Conservation (phyloP, 192 early-diverging fungal species). For the Backusella luteola region DNA sequence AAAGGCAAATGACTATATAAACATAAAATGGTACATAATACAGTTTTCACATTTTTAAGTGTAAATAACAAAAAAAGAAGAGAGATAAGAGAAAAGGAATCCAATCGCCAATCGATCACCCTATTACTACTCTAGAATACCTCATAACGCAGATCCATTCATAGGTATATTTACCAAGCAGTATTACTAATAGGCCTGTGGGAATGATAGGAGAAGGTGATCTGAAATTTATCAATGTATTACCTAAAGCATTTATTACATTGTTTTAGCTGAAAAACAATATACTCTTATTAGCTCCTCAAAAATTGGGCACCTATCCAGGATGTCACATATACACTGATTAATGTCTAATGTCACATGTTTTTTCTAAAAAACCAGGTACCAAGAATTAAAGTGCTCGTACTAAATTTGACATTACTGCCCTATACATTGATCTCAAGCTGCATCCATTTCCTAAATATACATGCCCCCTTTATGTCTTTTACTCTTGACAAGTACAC, state of each 20-base stretch:
- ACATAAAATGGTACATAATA: not conserved
- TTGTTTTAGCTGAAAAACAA: not conserved
- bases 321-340: slow-evolving; percentile 1
- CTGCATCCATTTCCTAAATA: slow-evolving; percentile 1
- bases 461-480: not conserved
- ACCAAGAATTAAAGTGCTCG: not conserved
- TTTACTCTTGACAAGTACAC: not conserved
- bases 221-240: not conserved
- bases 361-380: not conserved
- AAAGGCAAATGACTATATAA: not conserved
- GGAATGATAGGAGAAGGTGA: slow-evolving; percentile 3
- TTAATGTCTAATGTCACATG: not conserved
- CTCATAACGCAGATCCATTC: not conserved
- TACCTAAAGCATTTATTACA: not conserved
- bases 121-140: not conserved
- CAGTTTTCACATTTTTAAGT: not conserved
- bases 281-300: not conserved
- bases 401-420: slow-evolving; percentile 5
- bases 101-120: not conserved
- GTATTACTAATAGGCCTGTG: not conserved
- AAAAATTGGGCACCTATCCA: not conserved
- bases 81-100: not conserved
- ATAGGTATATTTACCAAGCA: not conserved
- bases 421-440: not conserved
- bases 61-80: no score